Base-by-base conservation (phyloP, 2,329 filamentous ascomycete genomes). In the Penicillium paneum region DNA sequence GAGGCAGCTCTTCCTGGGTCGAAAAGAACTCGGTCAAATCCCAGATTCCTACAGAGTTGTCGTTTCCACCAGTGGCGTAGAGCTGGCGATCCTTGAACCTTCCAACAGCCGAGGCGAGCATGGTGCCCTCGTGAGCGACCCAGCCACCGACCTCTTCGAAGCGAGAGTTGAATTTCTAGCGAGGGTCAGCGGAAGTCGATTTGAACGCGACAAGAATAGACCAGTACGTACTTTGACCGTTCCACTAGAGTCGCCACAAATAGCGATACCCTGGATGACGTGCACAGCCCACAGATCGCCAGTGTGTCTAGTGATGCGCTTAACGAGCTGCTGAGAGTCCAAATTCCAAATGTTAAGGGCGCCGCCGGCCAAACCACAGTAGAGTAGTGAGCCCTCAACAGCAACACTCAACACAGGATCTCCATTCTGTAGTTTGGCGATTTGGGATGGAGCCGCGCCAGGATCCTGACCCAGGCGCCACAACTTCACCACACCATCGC, bases 261-360 rank as follows among this genome's bases (percentile, higher is more conserved):
- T 94, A 8, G 97, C 79, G 58, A 88, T 87, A 0, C 91, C 91
- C 75, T 90, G 91, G 24, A 89, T 88, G 72, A 97, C 88, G 60
- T 91, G 88, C 40, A 97, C 79, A 0, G 91, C 88, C 79, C 95
- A 91, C 45, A 97, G 84, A 70, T 97, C 91, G 40, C 86, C 87
- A 32, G 83, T 84, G 63, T 91, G 88, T 0, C 88, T 85, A 67
- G 89, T 91, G 67, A 99, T 88, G 17, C 90, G 91, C 54, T 94
- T 83, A 41, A 99, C 81, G 45, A 94, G 86, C 73, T 99, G 94
- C 50, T 88, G 86, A 0, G 94, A 97, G 69, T 97, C 93, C 13
- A 99, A 80, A 69, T 99, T 95, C 93, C 95, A 99, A 11, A 99
- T 84, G 70, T 97, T 93, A 56, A 99, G 85, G 47, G 96, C 83